Conservation (phyloP, 2,329 filamentous ascomycete species). For the Ploettnerulaceae sp. region DNA sequence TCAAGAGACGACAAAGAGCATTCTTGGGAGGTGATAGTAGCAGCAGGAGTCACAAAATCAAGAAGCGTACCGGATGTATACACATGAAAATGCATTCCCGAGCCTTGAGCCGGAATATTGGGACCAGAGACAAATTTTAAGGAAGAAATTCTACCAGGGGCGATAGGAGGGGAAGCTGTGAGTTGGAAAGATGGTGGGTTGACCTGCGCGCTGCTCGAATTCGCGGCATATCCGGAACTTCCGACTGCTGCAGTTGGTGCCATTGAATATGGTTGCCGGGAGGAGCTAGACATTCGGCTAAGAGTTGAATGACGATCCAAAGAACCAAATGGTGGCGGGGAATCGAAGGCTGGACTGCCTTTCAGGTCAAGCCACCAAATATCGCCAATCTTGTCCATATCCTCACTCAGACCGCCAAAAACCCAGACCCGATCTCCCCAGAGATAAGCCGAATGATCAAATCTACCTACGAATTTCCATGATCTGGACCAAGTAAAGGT, state of each 20-base stretch:
- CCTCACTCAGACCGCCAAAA: constrained; percentile 87
- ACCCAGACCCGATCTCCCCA: constrained; percentile 93
- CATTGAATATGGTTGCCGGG: constrained; percentile 49
- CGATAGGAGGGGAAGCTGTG: constrained; percentile 72
- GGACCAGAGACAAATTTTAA: constrained; percentile 85
- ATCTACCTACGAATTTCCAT: constrained; percentile 92
- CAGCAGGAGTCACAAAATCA: constrained; percentile 89
- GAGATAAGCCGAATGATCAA: constrained; percentile 92
- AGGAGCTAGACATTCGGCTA: constrained; percentile 41
- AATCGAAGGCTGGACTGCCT: constrained; percentile 79
- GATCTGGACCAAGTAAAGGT: constrained; percentile 96
- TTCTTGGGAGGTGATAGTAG: constrained; percentile 78
- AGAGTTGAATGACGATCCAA: constrained; percentile 38
- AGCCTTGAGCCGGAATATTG: constrained; percentile 80
- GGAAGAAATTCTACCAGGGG: constrained; percentile 84
- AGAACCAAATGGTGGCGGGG: constrained; percentile 54
- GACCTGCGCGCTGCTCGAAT: constrained; percentile 62
- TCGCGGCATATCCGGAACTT: constrained; percentile 60
- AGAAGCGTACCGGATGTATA: constrained; percentile 90
- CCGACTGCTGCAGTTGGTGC: constrained; percentile 48
- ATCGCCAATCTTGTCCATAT: constrained; percentile 95
- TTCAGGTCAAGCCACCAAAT: constrained; percentile 97
- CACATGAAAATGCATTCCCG: constrained; percentile 91
- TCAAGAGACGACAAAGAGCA: constrained; percentile 90
- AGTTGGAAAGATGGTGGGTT: constrained; percentile 62